Percentiles rank a stretch among this genome's conserved stretches.
Evolutionary conservation across 495 filamentous ascomycete species (phyloP).

Genomic region (Annulohypoxylon moriforme): DNA sequence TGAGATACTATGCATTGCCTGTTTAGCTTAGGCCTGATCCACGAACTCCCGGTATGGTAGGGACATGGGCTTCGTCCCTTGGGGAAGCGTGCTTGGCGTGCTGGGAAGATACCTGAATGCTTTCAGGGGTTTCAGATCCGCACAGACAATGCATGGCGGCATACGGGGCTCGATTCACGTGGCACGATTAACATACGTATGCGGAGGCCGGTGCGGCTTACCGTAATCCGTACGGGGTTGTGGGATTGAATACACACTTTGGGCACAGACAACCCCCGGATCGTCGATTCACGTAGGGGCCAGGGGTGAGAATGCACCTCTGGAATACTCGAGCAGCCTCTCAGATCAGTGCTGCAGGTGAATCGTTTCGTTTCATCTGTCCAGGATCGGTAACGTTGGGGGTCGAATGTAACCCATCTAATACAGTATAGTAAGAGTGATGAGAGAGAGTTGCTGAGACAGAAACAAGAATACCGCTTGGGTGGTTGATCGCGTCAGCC

Average conservation of each 20-base stretch:
- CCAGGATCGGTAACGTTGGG: conserved; percentile 24
- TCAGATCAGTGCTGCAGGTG: conserved; percentile 7
- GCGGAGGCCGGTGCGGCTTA: conserved; percentile 18
- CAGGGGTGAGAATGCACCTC: conserved; percentile 4
- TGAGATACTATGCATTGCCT: background rate
- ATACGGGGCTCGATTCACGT: conserved; percentile 13
- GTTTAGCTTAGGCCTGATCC: background rate
- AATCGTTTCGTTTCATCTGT: conserved; percentile 36
- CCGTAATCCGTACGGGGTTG: conserved; percentile 24
- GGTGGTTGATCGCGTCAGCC: conserved; percentile 26
- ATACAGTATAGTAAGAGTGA: background rate
- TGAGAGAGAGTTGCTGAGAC: background rate
- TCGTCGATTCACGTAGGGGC: conserved; percentile 21
- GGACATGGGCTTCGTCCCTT: background rate
- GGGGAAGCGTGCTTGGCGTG: conserved; percentile 1
- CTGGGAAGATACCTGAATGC: background rate
- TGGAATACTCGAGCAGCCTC: conserved; percentile 4
- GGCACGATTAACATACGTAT: conserved; percentile 9
- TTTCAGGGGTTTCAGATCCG: conserved; percentile 3
- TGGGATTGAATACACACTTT: background rate
- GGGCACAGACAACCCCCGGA: conserved; percentile 27
- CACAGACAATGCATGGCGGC: conserved; percentile 10
- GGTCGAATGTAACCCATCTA: conserved; percentile 30
- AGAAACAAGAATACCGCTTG: conserved; percentile 10
- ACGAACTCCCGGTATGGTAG: conserved; percentile 13